phyloP scores from a whole-genome alignment of 371 early-diverging fungal species.

The Smittium mucronatum region DNA sequence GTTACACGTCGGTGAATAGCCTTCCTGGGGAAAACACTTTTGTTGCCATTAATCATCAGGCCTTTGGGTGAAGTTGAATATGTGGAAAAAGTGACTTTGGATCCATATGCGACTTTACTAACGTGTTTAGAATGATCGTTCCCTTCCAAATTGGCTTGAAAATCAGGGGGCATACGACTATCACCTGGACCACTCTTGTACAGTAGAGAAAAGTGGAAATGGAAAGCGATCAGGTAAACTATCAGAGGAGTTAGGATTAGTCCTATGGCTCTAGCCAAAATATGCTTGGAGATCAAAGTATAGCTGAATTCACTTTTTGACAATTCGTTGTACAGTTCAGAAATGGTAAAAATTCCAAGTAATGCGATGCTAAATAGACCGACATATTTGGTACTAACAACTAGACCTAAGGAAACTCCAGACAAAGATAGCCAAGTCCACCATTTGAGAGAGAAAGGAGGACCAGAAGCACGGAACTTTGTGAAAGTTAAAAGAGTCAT shows the following conservation, averaged over 20 bases:
- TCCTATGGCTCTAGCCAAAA: conserved; percentile 60
- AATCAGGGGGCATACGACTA: conserved; percentile 93
- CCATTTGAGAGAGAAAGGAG: conserved; percentile 72
- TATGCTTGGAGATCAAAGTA: conserved; percentile 38
- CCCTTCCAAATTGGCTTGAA: conserved; percentile 81
- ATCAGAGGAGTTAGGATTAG: conserved; percentile 77
- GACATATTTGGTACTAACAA: conserved; percentile 97
- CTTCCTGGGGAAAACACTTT: background rate
- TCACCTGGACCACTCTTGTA: conserved; percentile 83
- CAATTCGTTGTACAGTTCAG: conserved; percentile 77
- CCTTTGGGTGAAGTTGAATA: background rate
- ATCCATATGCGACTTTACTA: conserved; percentile 85
- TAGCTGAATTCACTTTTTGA: conserved; percentile 60
- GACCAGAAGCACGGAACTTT: conserved; percentile 58
- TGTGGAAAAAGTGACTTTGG: conserved; percentile 38
- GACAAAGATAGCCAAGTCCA: conserved; percentile 74
- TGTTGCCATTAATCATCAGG: background rate
- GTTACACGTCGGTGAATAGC: background rate
- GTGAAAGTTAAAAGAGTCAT: conserved; percentile 61
- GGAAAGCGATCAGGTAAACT: conserved; percentile 74
- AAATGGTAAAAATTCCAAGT: conserved; percentile 91
- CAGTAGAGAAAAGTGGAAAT: conserved; percentile 82
- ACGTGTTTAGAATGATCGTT: conserved; percentile 55
- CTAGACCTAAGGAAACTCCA: conserved; percentile 85
- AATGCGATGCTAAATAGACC: conserved; percentile 91